Conservation (phyloP, 768 basidiomycete species). For the Pleurotus citrinopileatus region DNA sequence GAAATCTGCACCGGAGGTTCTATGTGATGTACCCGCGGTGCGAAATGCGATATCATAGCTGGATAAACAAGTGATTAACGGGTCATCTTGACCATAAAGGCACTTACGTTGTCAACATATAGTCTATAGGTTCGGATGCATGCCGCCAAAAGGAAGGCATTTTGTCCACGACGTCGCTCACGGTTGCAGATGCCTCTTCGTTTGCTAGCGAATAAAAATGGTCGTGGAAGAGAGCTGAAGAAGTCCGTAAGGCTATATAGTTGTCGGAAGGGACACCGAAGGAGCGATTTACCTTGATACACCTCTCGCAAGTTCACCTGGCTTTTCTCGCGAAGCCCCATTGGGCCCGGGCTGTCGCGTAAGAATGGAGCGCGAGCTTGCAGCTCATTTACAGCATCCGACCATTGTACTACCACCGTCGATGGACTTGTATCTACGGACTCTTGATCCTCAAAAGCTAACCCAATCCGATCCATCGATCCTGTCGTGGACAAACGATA, state of each 20-base stretch:
- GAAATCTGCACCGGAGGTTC: slow-evolving; percentile 51
- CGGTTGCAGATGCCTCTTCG: slow-evolving; percentile 33
- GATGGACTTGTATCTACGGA: slow-evolving; percentile 10
- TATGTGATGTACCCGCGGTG: slow-evolving; percentile 44
- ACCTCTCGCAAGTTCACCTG: slow-evolving; percentile 47
- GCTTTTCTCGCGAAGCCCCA: slow-evolving; percentile 40
- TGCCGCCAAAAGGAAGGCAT: slow-evolving; percentile 58
- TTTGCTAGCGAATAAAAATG: slow-evolving; percentile 22
- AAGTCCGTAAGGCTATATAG: slow-evolving; percentile 2
- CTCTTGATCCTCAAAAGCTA: slow-evolving; percentile 21
- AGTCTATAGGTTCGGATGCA: slow-evolving; percentile 42
- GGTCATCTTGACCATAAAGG: not conserved
- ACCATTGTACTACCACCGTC: slow-evolving; percentile 30
- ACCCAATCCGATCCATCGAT: slow-evolving; percentile 39
- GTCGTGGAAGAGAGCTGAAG: slow-evolving; percentile 33
- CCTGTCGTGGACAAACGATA: slow-evolving; percentile 49
- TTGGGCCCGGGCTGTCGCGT: slow-evolving; percentile 36
- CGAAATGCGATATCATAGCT: slow-evolving; percentile 67
- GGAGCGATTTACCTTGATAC: slow-evolving; percentile 50
- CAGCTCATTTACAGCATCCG: slow-evolving; percentile 36
- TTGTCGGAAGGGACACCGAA: not conserved
- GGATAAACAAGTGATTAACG: slow-evolving; percentile 1
- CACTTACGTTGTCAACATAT: slow-evolving; percentile 61
- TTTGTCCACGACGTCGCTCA: slow-evolving; percentile 48
- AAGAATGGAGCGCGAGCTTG: slow-evolving; percentile 23